phyloP scores from a whole-genome alignment of 768 basidiomycete species.

The Arthromyces matolae region DNA sequence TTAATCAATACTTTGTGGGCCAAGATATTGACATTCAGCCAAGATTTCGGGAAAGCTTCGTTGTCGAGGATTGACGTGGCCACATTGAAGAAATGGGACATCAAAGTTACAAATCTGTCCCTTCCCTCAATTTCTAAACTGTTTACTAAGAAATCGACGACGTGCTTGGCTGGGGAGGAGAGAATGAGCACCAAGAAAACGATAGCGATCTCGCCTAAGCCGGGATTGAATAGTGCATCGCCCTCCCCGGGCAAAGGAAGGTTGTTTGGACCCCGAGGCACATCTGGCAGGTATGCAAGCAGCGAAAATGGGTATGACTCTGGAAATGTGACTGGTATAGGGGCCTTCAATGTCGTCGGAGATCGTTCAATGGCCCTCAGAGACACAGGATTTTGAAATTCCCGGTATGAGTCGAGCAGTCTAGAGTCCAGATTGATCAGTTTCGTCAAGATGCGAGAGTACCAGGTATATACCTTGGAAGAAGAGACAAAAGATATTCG shows the following conservation, averaged over 20 bases:
- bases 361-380: conserved; percentile 68
- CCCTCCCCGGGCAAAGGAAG: conserved; percentile 40
- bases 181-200: conserved; percentile 80
- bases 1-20: conserved; percentile 86
- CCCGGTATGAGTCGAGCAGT: conserved; percentile 83
- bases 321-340: conserved; percentile 81
- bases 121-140: conserved; percentile 86
- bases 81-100: conserved; percentile 80
- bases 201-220: conserved; percentile 80
- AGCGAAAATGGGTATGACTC: conserved; percentile 93
- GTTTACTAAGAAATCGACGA: conserved; percentile 74
- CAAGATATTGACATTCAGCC: conserved; percentile 89
- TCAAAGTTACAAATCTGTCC: conserved; percentile 66
- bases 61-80: conserved; percentile 77
- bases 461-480: conserved; percentile 65
- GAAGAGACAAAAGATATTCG: conserved; percentile 74
- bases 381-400: conserved; percentile 68
- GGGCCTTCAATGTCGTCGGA: conserved; percentile 51
- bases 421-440: conserved; percentile 34
- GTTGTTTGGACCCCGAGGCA: conserved; percentile 39
- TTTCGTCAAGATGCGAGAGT: background rate
- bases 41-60: conserved; percentile 84
- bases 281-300: conserved; percentile 60
- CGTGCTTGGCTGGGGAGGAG: conserved; percentile 73
- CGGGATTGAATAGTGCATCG: conserved; percentile 61